phyloP scores from a whole-genome alignment of 768 basidiomycete genomes.

The Hortiboletus campestris region DNA sequence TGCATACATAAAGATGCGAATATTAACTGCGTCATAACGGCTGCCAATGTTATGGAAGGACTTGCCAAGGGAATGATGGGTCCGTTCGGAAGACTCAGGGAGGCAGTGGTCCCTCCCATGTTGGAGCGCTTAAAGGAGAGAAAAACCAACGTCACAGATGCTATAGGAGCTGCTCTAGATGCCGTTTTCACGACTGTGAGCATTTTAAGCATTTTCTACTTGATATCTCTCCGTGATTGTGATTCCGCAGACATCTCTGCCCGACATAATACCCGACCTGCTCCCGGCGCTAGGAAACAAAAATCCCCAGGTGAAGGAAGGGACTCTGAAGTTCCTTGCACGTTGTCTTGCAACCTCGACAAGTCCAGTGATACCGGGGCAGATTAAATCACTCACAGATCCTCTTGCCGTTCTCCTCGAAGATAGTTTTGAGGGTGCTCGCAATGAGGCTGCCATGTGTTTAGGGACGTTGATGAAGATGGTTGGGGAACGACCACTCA shows the following conservation, averaged over 20 bases:
- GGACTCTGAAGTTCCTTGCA: constrained; percentile 81
- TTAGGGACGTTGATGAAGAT: constrained; percentile 95
- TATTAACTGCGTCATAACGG: constrained; percentile 90
- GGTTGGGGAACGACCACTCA: constrained; percentile 89
- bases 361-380: constrained; percentile 64
- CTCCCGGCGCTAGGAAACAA: constrained; percentile 77
- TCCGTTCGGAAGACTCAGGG: constrained; percentile 72
- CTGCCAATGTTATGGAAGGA: constrained; percentile 80
- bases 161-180: constrained; percentile 84
- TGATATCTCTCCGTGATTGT: constrained; percentile 1
- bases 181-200: constrained; percentile 82
- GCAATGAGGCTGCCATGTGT: constrained; percentile 85
- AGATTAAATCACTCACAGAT: constrained; percentile 82
- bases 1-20: constrained; percentile 90
- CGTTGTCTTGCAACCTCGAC: constrained; percentile 74
- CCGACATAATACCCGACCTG: constrained; percentile 83
- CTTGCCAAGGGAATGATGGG: constrained; percentile 79
- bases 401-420: constrained; percentile 72
- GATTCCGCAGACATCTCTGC: constrained; percentile 60
- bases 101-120: constrained; percentile 70
- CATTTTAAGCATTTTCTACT: constrained; percentile 11
- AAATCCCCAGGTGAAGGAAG: constrained; percentile 96
- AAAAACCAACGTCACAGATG: constrained; percentile 86
- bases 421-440: constrained; percentile 85
- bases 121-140: constrained; percentile 92